These are phyloP conservation scores for Suillus americanus DNA, from an alignment of 768 basidiomycete genomes.

Conservation along the genomic window DNA sequence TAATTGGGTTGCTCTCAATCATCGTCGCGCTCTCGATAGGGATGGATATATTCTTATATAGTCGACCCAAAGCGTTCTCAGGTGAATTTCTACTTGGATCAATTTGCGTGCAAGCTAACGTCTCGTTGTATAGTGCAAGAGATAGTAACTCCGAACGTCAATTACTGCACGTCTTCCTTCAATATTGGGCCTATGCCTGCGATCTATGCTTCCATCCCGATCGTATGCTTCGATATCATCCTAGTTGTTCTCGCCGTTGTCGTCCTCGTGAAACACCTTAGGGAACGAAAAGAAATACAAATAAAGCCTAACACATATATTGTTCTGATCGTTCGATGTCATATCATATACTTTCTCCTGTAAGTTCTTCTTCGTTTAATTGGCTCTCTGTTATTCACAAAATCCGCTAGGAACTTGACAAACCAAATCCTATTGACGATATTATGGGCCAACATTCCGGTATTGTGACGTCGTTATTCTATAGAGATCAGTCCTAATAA, in stretches of 20 bases:
- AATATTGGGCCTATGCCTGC: background rate
- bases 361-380: background rate
- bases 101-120: background rate
- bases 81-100: background rate
- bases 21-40: background rate
- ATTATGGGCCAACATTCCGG: background rate
- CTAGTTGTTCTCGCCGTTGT: background rate
- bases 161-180: background rate
- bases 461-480: background rate
- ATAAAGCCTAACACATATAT: background rate
- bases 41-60: background rate
- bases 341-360: background rate
- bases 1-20: background rate
- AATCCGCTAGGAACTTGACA: background rate
- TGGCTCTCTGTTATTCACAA: background rate
- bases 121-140: background rate
- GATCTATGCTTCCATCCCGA: background rate
- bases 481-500: background rate
- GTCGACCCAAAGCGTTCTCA: background rate
- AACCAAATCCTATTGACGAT: background rate
- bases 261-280: background rate
- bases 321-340: background rate
- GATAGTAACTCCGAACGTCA: background rate
- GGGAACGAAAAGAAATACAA: background rate
- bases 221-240: background rate